phyloP scores from a whole-genome alignment of 2,329 filamentous ascomycete species.

The Tolypocladium guangdongense region DNA sequence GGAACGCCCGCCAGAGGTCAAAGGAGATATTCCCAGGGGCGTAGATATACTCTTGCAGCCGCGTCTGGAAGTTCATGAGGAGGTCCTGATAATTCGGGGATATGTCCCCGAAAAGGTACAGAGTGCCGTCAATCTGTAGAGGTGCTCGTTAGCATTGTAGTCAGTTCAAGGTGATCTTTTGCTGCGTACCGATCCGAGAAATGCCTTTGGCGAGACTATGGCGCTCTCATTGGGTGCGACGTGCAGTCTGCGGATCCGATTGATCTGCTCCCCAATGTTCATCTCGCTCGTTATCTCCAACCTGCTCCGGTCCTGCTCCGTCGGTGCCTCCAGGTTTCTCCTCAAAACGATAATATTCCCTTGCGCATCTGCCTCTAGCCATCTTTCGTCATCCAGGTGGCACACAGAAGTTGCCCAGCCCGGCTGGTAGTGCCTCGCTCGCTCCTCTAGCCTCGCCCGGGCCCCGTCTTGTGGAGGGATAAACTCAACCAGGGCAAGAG shows the following conservation, averaged over 20 bases:
- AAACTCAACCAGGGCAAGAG: constrained; percentile 68
- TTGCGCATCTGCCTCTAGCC: constrained; percentile 75
- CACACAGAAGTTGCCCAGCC: constrained; percentile 73
- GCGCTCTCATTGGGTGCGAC: constrained; percentile 54
- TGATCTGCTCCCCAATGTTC: constrained; percentile 85
- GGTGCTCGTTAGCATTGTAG: constrained; percentile 5
- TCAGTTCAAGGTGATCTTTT: background rate
- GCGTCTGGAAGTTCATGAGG: constrained; percentile 69
- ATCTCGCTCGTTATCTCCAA: constrained; percentile 72
- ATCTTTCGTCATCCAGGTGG: constrained; percentile 60
- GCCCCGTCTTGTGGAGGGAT: constrained; percentile 43
- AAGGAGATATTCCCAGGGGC: constrained; percentile 68
- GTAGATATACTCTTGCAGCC: constrained; percentile 54
- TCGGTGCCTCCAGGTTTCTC: constrained; percentile 61
- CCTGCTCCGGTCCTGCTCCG: constrained; percentile 58
- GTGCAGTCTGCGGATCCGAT: constrained; percentile 67
- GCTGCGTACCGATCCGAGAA: constrained; percentile 68
- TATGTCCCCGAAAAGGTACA: constrained; percentile 83
- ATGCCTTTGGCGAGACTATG: constrained; percentile 69
- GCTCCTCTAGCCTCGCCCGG: constrained; percentile 57
- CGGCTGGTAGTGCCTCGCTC: constrained; percentile 70
- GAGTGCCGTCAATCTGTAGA: constrained; percentile 68
- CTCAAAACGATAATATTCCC: constrained; percentile 79
- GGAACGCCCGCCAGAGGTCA: constrained; percentile 70
- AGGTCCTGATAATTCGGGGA: constrained; percentile 62